Base-by-base conservation (phyloP, 2,329 filamentous ascomycete species). In the Sporothrix brunneoviolacea region DNA sequence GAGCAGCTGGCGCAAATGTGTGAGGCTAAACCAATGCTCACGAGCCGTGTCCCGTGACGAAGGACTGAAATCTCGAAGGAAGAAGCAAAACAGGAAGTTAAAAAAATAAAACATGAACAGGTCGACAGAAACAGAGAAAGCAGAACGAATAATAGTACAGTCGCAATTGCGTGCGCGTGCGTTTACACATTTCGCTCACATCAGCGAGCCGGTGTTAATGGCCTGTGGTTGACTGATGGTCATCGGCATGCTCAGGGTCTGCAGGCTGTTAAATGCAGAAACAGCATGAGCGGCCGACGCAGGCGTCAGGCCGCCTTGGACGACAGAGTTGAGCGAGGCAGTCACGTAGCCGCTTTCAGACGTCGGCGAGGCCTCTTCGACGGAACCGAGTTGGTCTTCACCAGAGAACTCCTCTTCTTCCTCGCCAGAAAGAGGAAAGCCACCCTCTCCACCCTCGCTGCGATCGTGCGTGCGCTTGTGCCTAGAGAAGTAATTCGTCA, bases 391-490 rank as follows among this genome's bases (percentile, higher is more conserved):
- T 27, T 91, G 86, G 59, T 93, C 88, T 58, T 94, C 89, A 54
- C 91, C 88, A 32, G 81, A 83, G 60, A 76, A 83, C 49, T 93
- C 87, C 62, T 95, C 89, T 59, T 91, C 82, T 40, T 94, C 89
- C 60, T 95, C 90, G 51, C 91, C 90, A 35, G 86, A 85, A 54
- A 83, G 77, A 62, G 76, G 77, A 61, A 83, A 75, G 52, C 66
- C 66, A 46, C 72, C 73, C 38, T 84, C 81, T 37, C 68, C 74
- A 32, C 79, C 80, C 44, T 84, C 81, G 51, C 76, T 75, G 48
- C 78, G 84, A 66, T 79, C 85, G 60, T 85, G 82, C 10, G 80
- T 82, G 38, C 82, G 79, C 74, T 95, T 94, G 70, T 97, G 91
- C 61, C 90, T 96, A 62, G 77, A 78, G 65, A 76, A 27, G 19